These are phyloP conservation scores for Bipolaris victoriae DNA, from an alignment of 2,329 filamentous ascomycete species.

Conservation along the genomic window DNA sequence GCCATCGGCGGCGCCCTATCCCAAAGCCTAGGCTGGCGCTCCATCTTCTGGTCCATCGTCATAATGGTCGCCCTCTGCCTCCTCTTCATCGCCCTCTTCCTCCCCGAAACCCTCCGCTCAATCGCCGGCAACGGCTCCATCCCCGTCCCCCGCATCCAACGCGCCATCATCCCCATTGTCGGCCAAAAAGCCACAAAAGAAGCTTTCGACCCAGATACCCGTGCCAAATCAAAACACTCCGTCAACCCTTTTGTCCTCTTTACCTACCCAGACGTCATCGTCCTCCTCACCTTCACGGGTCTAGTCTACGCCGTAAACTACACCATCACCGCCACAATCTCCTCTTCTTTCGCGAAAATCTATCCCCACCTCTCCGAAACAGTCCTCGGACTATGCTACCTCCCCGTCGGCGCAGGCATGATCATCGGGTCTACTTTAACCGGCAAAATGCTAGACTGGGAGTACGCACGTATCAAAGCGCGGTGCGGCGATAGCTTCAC, in stretches of 20 bases:
- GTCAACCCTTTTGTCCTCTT: conserved; percentile 39
- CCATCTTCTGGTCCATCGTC: conserved; percentile 49
- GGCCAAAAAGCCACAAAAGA: conserved; percentile 29
- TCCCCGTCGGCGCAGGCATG: conserved; percentile 62
- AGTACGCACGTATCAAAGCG: conserved; percentile 54
- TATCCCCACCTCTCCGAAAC: conserved; percentile 35
- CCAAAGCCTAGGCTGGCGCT: conserved; percentile 45
- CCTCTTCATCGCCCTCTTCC: conserved; percentile 44
- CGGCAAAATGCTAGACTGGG: conserved; percentile 59
- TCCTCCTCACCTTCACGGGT: conserved; percentile 51
- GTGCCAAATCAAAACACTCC: conserved; percentile 26
- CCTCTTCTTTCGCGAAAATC: conserved; percentile 32
- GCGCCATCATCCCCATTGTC: conserved; percentile 31
- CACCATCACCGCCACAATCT: conserved; percentile 41
- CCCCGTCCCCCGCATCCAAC: conserved; percentile 28
- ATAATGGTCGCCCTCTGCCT: conserved; percentile 50
- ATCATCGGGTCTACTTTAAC: conserved; percentile 61
- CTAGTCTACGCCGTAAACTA: conserved; percentile 41
- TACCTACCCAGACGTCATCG: conserved; percentile 47
- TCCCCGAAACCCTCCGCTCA: conserved; percentile 52
- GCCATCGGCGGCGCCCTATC: conserved; percentile 44
- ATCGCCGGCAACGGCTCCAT: conserved; percentile 50
- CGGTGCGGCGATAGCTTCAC: conserved; percentile 29
- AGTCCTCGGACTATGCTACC: conserved; percentile 50
- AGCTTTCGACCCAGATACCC: conserved; percentile 15